A percentile compares a stretch with the other conserved stretches of the same genome.
Conservation (phyloP, 352 stramenopile species). For the Globisporangium paroecandrum region DNA sequence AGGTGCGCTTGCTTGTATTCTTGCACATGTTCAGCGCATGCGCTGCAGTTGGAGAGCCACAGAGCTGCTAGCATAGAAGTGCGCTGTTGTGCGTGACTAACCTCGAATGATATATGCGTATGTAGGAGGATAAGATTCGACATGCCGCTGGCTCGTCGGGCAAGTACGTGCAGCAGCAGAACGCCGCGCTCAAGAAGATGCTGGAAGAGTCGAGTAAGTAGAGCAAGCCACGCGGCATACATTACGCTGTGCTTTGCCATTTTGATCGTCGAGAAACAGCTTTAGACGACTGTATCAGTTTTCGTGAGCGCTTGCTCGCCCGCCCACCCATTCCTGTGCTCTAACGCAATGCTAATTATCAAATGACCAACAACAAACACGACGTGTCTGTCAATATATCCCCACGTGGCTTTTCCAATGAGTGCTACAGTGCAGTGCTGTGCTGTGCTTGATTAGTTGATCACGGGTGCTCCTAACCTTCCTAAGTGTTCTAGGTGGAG, state of each 20-base stretch:
- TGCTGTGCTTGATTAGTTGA: background rate
- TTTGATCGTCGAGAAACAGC: background rate
- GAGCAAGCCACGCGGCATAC: background rate
- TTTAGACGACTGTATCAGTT: background rate
- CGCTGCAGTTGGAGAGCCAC: background rate
- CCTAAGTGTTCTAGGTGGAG: background rate
- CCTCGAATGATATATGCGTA: background rate
- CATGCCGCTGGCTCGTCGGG: conserved; percentile 40
- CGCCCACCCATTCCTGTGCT: background rate
- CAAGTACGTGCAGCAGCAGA: conserved; percentile 62
- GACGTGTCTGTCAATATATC: background rate
- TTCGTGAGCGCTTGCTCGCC: background rate
- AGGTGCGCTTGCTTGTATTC: conserved; percentile 30
- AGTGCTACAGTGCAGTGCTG: background rate
- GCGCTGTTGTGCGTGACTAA: background rate
- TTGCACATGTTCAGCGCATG: background rate
- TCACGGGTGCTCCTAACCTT: background rate
- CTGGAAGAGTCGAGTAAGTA: conserved; percentile 34
- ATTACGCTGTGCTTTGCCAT: background rate
- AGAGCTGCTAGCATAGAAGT: background rate
- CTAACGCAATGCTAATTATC: conserved; percentile 1
- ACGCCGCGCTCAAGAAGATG: conserved; percentile 57
- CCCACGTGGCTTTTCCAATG: background rate
- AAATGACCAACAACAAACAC: background rate
- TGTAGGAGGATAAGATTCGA: conserved; percentile 66